These are phyloP conservation scores for Yarrowia galli DNA, from an alignment of 1,139 yeast genomes.

Conservation along the genomic window DNA sequence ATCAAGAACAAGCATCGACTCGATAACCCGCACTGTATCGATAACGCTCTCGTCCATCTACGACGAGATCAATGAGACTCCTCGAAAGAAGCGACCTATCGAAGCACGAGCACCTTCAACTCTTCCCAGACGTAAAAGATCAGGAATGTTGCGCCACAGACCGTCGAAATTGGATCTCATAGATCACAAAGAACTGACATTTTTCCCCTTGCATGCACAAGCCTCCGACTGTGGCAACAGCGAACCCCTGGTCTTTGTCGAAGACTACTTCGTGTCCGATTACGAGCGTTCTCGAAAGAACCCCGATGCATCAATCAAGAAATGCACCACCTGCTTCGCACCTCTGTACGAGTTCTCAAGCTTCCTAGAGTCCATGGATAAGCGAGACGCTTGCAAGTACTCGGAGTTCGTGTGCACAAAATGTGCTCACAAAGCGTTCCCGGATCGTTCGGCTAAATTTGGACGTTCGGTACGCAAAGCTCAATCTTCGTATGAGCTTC, in stretches of 20 bases:
- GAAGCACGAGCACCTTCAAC: slow-evolving; percentile 20
- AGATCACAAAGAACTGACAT: slow-evolving; percentile 67
- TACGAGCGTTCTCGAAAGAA: slow-evolving; percentile 5
- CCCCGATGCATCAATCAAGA: slow-evolving; percentile 20
- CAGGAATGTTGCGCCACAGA: slow-evolving; percentile 44
- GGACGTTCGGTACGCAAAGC: slow-evolving; percentile 8
- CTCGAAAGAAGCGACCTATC: slow-evolving; percentile 30
- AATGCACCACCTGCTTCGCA: slow-evolving; percentile 26
- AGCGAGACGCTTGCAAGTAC: slow-evolving; percentile 16
- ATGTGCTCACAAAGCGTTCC: slow-evolving; percentile 9
- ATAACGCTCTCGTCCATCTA: slow-evolving; percentile 24
- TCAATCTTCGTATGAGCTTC: slow-evolving; percentile 30
- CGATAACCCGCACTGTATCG: slow-evolving; percentile 5
- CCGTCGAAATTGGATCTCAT: slow-evolving; percentile 66
- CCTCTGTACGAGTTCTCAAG: slow-evolving; percentile 31
- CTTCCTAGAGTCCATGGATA: slow-evolving; percentile 30
- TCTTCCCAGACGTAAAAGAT: slow-evolving; percentile 36
- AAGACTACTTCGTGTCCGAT: slow-evolving; percentile 45
- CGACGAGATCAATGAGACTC: slow-evolving; percentile 19
- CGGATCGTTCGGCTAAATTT: neutral
- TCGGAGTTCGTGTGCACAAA: slow-evolving; percentile 30
- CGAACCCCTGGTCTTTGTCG: slow-evolving; percentile 46
- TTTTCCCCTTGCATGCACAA: slow-evolving; percentile 53
- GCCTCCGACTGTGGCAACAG: slow-evolving; percentile 43
- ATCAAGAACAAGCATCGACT: neutral